Percentiles rank a stretch among this genome's conserved stretches.
phyloP scores from a whole-genome alignment of 1,139 yeast genomes.

The Hemisphaericaspora subhashii region DNA sequence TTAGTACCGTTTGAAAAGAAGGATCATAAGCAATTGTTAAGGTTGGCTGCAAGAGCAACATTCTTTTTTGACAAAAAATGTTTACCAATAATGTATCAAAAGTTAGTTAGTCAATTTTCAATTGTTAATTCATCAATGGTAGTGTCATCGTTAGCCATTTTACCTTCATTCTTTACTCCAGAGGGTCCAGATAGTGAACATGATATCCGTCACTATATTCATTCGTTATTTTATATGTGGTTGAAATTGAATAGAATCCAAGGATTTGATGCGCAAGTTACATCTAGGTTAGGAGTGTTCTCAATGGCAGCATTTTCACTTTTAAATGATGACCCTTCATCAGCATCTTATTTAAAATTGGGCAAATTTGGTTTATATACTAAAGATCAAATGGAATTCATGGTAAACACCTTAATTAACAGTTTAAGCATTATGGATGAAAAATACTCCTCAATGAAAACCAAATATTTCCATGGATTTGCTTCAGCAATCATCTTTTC shows the following conservation, averaged over 20 bases:
- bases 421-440: constrained; percentile 48
- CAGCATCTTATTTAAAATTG: constrained; percentile 16
- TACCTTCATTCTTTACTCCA: constrained; percentile 43
- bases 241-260: constrained; percentile 54
- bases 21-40: constrained; percentile 42
- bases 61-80: constrained; percentile 41
- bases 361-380: constrained; percentile 61
- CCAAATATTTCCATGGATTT: constrained; percentile 55
- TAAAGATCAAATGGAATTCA: constrained; percentile 54
- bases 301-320: constrained; percentile 49
- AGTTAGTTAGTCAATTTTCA: constrained; percentile 50
- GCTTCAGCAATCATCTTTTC: constrained; percentile 68
- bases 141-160: constrained; percentile 54
- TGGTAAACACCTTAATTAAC: constrained; percentile 58
- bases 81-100: constrained; percentile 36
- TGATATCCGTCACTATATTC: constrained; percentile 56
- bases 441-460: constrained; percentile 39
- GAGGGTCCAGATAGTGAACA: constrained; percentile 24
- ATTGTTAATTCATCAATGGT: constrained; percentile 59
- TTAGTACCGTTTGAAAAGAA: constrained; percentile 39
- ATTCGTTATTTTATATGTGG: constrained; percentile 79
- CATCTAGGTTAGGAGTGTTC: constrained; percentile 65
- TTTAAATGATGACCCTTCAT: constrained; percentile 25
- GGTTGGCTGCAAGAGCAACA: constrained; percentile 50
- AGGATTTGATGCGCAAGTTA: constrained; percentile 64